Evolutionary conservation across 352 stramenopile genomes (phyloP).

Genomic region (Plasmopara viticola): DNA sequence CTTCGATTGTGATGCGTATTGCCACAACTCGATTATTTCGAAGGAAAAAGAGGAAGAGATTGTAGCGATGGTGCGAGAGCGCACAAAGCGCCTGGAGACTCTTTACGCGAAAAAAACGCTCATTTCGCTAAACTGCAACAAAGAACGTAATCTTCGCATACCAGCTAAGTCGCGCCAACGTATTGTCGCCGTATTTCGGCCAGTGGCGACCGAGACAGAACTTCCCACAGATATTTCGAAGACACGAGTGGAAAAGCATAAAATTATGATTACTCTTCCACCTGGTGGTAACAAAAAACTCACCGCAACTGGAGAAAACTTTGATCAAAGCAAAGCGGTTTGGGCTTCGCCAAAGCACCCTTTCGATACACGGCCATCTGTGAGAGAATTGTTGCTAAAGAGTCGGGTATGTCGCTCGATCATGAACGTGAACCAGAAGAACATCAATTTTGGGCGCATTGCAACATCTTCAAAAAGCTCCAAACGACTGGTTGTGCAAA

Average conservation of each 20-base stretch:
- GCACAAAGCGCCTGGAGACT: conserved; percentile 55
- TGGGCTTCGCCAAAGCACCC: conserved; percentile 75
- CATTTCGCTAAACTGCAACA: conserved; percentile 49
- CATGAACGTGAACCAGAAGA: conserved; percentile 89
- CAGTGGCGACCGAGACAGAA: conserved; percentile 31
- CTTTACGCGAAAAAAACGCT: conserved; percentile 70
- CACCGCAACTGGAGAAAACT: conserved; percentile 45
- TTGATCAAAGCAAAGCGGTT: conserved; percentile 49
- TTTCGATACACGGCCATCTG: conserved; percentile 70
- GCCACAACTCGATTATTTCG: conserved; percentile 47
- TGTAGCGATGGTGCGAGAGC: conserved; percentile 69
- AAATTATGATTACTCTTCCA: conserved; percentile 82
- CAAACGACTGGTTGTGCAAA: conserved; percentile 81
- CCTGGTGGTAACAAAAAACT: conserved; percentile 82
- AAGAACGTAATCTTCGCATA: conserved; percentile 75
- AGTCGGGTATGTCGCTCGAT: conserved; percentile 80
- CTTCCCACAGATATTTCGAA: conserved; percentile 44
- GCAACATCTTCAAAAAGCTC: conserved; percentile 80
- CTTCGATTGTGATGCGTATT: conserved; percentile 65
- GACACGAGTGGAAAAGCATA: conserved; percentile 77
- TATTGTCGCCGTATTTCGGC: conserved; percentile 75
- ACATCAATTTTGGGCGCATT: conserved; percentile 89
- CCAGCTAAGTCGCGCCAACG: conserved; percentile 70
- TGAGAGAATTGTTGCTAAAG: conserved; percentile 80
- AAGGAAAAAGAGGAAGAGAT: conserved; percentile 78